Evolutionary conservation across 495 filamentous ascomycete species (phyloP), one percentile per base, ranked within the genome.

Genomic region (Xylaria telfairii): DNA sequence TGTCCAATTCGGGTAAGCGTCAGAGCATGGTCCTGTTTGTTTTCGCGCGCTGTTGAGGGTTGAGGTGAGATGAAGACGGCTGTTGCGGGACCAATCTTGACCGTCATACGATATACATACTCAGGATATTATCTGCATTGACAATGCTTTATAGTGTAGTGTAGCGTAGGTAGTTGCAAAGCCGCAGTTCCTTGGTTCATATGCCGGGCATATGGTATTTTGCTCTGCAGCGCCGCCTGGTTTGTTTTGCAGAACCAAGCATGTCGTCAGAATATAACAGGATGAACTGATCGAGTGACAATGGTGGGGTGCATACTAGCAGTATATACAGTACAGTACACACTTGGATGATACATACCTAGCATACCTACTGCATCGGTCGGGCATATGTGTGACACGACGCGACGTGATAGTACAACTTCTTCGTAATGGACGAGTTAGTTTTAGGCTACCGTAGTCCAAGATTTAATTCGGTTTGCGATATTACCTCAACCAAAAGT

Each of bases 281-380:
- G 64, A 54, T 54, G 64, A 54, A 54, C 64, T 66, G 64, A 54
- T 66, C 47, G 64, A 66, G 64, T 54, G 64, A 66, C 64, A 54
- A 66, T 54, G 34, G 32, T 66, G 64, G 64, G 64, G 64, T 66
- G 64, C 64, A 66, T 66, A 30, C 32, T 46, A 32, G 13, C 15
- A n/a, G n/a, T n/a, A n/a, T n/a, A n/a, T n/a, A n/a, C n/a, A n/a
- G n/a, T n/a, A n/a, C n/a, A n/a, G n/a, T 47, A 64, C 28, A 51
- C 41, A 21, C 17, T 47, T 24, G 44, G 8, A 12, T 65, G 63
- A 15, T 34, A 59, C 37, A 37, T 68, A 28, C n/a, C n/a, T n/a
- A n/a, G n/a, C n/a, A 49, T 54, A 66, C 54, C 64, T 68, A 53
- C 65, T 68, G 65, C 65, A 68, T 41, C 47, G 37, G 51, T 47